phyloP scores from a whole-genome alignment of 306 rosid species.

The Fragaria vesca region DNA sequence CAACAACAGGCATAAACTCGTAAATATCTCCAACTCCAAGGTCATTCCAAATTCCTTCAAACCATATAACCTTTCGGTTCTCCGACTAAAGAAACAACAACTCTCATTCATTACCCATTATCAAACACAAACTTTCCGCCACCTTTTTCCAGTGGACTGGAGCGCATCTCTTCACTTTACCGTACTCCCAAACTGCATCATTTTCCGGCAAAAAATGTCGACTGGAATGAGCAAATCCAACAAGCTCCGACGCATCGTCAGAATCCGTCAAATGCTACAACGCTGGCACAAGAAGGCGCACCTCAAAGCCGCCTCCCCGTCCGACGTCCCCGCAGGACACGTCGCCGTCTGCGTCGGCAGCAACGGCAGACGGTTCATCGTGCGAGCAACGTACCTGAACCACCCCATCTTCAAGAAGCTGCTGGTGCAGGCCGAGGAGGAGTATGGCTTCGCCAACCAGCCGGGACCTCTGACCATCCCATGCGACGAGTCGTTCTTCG shows the following conservation, averaged over 20 bases:
- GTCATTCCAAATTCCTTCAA: constrained; percentile 18
- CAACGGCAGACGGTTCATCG: constrained; percentile 56
- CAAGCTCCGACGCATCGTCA: constrained; percentile 76
- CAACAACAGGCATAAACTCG: constrained; percentile 39
- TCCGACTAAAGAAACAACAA: background rate
- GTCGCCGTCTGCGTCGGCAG: constrained; percentile 83
- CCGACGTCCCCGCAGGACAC: constrained; percentile 85
- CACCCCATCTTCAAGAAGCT: constrained; percentile 87
- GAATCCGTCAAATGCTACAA: constrained; percentile 81
- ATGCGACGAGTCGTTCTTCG: constrained; percentile 73
- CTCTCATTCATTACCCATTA: background rate
- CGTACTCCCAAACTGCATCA: background rate
- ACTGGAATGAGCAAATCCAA: constrained; percentile 43
- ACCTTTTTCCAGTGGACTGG: background rate
- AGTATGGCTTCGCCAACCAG: constrained; percentile 78
- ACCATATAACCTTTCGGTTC: constrained; percentile 4
- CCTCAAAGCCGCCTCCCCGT: constrained; percentile 29
- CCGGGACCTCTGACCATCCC: constrained; percentile 75
- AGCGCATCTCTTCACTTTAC: background rate
- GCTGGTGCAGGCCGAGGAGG: constrained; percentile 76
- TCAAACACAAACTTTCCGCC: background rate
- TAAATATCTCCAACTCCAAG: constrained; percentile 49
- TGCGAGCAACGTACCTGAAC: constrained; percentile 72
- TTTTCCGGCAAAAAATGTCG: constrained; percentile 26
- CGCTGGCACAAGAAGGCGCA: constrained; percentile 72